Evolutionary conservation across 176 grass and related monocot species (phyloP), one percentile per base, ranked within the genome.

Genomic region (Oropetium thomaeum): DNA sequence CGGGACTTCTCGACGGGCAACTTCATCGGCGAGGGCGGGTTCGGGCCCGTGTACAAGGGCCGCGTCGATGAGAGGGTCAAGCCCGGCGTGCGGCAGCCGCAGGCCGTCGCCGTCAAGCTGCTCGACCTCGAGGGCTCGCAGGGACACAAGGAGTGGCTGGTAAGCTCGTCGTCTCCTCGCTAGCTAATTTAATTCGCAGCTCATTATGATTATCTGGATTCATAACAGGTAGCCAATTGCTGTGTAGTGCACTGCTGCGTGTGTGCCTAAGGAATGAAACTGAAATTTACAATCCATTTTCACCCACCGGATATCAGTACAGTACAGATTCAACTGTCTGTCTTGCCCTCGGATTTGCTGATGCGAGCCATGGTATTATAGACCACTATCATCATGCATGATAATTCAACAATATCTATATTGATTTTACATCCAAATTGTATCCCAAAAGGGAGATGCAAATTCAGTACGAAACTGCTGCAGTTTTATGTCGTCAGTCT

Each of bases 141-240:
- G 69, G 91, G 91, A 11, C 91, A 94, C 70, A 90, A 81, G 69
- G 91, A 94, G 78, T 94, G 91, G 91, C 69, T 88, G 82, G 91
- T 93, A 75, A 71, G 69, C 58, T 30, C 13, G 9, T 71, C 2
- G 3, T n/a, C n/a, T n/a, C n/a, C n/a, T n/a, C n/a, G n/a, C n/a
- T n/a, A n/a, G n/a, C n/a, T n/a, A n/a, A n/a, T n/a, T 8, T 19
- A 42, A 54, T 23, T 25, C 15, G 1, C 45, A 35, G 4, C 27
- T n/a, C 10, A 33, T 55, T n/a, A 39, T 2, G 30, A 40, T 53
- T 29, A 22, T 17, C 14, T 33, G 8, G 69, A 25, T 54, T 55
- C 22, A 25, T 38, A 52, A 17, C n/a, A n/a, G n/a, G n/a, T n/a
- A n/a, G n/a, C n/a, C n/a, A n/a, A n/a, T n/a, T n/a, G n/a, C n/a